Percentiles rank a stretch among this genome's conserved stretches.
These are phyloP conservation scores for Brachypodium distachyon DNA, from an alignment of 202 grass and related monocot genomes.

Conservation along the genomic window DNA sequence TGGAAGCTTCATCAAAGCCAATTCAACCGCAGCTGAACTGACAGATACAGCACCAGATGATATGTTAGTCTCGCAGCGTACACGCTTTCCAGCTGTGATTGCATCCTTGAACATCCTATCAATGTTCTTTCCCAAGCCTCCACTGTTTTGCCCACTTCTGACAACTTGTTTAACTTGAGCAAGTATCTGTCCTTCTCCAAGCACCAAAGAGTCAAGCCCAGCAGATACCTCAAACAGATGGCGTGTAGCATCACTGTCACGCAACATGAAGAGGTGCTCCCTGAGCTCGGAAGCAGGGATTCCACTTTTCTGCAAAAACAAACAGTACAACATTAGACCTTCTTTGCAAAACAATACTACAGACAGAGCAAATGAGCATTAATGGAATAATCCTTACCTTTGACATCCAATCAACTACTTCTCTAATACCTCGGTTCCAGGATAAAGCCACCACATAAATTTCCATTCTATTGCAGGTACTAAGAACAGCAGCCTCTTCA, in stretches of 20 bases:
- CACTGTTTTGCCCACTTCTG: constrained; percentile 57
- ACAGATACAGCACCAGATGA: constrained; percentile 79
- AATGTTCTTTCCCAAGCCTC: constrained; percentile 78
- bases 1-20: constrained; percentile 82
- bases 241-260: constrained; percentile 62
- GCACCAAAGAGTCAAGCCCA: constrained; percentile 74
- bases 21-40: constrained; percentile 82
- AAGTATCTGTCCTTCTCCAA: constrained; percentile 82
- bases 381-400: constrained; percentile 38
- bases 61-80: constrained; percentile 69
- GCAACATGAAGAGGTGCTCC: constrained; percentile 78
- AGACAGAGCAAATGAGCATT: neutral
- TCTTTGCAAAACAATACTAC: neutral
- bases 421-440: constrained; percentile 78
- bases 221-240: constrained; percentile 82
- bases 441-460: constrained; percentile 83
- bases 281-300: constrained; percentile 63
- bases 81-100: constrained; percentile 78
- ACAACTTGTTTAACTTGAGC: constrained; percentile 91
- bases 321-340: neutral
- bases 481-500: constrained; percentile 88
- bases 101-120: constrained; percentile 96
- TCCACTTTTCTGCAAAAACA: constrained; percentile 57
- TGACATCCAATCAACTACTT: constrained; percentile 85
- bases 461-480: constrained; percentile 86